A percentile compares a stretch with the other conserved stretches of the same genome.
These are phyloP conservation scores for Shiraia bambusicola DNA, from an alignment of 2,329 filamentous ascomycete genomes.

Conservation along the genomic window DNA sequence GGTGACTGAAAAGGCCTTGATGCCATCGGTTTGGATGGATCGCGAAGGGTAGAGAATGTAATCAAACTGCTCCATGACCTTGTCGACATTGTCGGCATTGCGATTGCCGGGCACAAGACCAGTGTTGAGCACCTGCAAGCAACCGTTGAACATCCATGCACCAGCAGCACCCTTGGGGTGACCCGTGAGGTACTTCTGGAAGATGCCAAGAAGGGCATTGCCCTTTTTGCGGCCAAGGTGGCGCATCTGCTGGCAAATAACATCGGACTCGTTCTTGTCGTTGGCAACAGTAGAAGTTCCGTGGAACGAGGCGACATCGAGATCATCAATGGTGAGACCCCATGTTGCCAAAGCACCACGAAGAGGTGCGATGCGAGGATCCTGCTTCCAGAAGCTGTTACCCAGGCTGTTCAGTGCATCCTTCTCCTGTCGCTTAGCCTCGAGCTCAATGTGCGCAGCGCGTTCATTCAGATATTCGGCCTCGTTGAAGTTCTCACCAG, in stretches of 20 bases:
- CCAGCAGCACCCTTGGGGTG: slow-evolving; percentile 99
- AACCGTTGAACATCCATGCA: slow-evolving; percentile 99
- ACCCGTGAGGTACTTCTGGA: slow-evolving; percentile 98
- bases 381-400: slow-evolving; percentile 99
- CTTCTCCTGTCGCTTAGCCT: slow-evolving; percentile 87
- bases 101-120: slow-evolving; percentile 95
- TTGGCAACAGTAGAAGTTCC: slow-evolving; percentile 98
- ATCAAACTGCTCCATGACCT: slow-evolving; percentile 95
- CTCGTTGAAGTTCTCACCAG: slow-evolving; percentile 73
- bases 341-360: slow-evolving; percentile 95
- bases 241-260: slow-evolving; percentile 92
- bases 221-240: slow-evolving; percentile 96
- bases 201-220: slow-evolving; percentile 93
- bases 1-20: slow-evolving; percentile 98
- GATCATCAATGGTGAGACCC: slow-evolving; percentile 96
- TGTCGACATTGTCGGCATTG: slow-evolving; percentile 96
- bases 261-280: slow-evolving; percentile 98
- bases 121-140: slow-evolving; percentile 89
- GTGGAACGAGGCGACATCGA: slow-evolving; percentile 96
- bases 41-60: slow-evolving; percentile 96
- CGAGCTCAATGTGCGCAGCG: slow-evolving; percentile 79
- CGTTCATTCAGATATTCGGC: slow-evolving; percentile 85
- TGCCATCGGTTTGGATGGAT: slow-evolving; percentile 92
- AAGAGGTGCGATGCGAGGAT: slow-evolving; percentile 88
- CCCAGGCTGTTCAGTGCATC: slow-evolving; percentile 90